These are phyloP conservation scores for Pisolithus thermaeus DNA, from an alignment of 1,284 basidiomycete species.

Conservation along the genomic window DNA sequence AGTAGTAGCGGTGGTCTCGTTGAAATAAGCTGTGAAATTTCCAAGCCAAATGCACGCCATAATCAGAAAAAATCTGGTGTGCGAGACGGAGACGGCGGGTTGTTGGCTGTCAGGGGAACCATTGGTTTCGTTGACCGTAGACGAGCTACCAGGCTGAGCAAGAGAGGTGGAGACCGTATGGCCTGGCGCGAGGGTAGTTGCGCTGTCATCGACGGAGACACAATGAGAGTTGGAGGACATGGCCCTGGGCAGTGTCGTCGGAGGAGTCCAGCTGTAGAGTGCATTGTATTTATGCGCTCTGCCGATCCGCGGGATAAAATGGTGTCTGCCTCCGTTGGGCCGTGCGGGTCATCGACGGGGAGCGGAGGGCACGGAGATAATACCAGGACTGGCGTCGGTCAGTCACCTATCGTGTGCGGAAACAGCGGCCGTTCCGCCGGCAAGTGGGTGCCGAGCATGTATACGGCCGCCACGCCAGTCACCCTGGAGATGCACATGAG, in stretches of 20 bases:
- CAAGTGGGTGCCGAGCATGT: no score
- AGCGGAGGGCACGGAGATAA: no score
- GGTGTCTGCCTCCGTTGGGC: no score
- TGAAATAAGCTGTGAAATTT: constrained; percentile 32
- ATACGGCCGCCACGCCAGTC: no score
- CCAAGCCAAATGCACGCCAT: constrained; percentile 30
- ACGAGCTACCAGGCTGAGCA: background rate
- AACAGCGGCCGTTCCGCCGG: no score
- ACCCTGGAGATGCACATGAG: no score
- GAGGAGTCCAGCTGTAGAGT: no score
- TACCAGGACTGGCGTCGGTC: no score
- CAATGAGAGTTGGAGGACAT: constrained; percentile 26
- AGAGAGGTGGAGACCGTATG: background rate
- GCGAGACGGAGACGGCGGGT: constrained; percentile 23
- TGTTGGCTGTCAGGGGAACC: constrained; percentile 7
- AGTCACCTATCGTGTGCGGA: no score
- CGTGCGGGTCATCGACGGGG: no score
- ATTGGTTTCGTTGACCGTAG: background rate
- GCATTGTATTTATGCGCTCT: background rate
- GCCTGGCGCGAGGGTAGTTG: constrained; percentile 4
- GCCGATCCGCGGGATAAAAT: background rate
- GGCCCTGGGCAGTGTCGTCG: constrained; percentile 15
- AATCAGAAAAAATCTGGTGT: constrained; percentile 28
- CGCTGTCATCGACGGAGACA: constrained; percentile 27
- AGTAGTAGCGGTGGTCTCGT: constrained; percentile 31